phyloP scores from a whole-genome alignment of 768 basidiomycete species.

The Kwoniella mangroviensis region DNA sequence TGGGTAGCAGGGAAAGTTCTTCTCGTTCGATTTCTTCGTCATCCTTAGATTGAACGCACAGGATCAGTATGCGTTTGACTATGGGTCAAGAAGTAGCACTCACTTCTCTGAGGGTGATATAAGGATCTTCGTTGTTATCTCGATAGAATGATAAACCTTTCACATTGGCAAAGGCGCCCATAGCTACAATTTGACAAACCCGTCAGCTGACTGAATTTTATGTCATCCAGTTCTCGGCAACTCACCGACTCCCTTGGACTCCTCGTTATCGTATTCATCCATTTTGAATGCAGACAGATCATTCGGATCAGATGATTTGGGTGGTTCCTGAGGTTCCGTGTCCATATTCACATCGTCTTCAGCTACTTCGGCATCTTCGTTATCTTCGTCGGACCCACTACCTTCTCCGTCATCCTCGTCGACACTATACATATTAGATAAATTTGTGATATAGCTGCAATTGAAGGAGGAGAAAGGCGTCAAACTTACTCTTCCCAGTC shows the following conservation, averaged over 20 bases:
- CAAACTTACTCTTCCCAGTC: conserved; percentile 86
- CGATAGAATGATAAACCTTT: conserved; percentile 91
- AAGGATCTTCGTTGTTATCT: conserved; percentile 92
- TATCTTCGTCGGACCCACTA: too few species aligned
- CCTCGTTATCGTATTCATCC: conserved; percentile 89
- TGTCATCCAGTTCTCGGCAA: too few species aligned
- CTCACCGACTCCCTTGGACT: conserved; percentile 57
- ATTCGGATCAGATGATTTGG: conserved; percentile 61
- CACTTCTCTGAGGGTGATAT: conserved; percentile 93
- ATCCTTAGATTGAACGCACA: conserved; percentile 42
- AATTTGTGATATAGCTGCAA: not conserved
- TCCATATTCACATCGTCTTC: conserved; percentile 59
- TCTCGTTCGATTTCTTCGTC: conserved; percentile 77
- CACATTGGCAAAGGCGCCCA: conserved; percentile 88
- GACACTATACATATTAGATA: not conserved
- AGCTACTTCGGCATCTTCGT: conserved; percentile 39
- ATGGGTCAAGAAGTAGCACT: conserved; percentile 36
- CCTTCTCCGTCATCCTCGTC: conserved; percentile 29
- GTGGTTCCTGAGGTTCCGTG: conserved; percentile 52
- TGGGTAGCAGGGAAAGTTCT: conserved; percentile 84
- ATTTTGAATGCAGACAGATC: conserved; percentile 86
- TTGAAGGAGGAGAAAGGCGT: not conserved
- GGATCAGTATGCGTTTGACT: conserved; percentile 3
- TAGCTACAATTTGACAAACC: conserved; percentile 40
- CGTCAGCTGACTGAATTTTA: not conserved